Evolutionary conservation across 73 alveolate species (phyloP).

Genomic region (Paramecium octaurelia): DNA sequence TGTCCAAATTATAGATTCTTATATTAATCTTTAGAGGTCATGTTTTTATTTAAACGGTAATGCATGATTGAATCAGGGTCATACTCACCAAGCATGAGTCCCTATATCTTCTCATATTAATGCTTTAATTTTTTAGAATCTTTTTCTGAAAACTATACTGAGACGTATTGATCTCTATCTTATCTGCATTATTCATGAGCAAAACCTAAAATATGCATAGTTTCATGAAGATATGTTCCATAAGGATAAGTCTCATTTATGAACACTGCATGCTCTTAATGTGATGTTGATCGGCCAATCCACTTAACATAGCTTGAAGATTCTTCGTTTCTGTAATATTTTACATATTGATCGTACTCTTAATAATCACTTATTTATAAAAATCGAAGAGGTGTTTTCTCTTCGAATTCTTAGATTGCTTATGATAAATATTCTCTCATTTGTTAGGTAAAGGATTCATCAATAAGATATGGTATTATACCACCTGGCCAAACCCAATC

Average conservation of each 20-base stretch:
- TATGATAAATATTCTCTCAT: neutral
- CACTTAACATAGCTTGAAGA: neutral
- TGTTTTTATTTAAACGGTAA: neutral
- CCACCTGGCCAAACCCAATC: neutral
- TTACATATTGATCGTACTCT: neutral
- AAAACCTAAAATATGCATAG: neutral
- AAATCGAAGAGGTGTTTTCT: neutral
- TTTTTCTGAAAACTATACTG: neutral
- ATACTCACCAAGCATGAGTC: conserved; percentile 35
- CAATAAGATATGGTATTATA: neutral
- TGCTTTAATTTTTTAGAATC: neutral
- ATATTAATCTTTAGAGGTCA: neutral
- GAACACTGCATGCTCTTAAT: neutral
- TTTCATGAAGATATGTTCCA: neutral
- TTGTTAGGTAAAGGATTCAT: neutral
- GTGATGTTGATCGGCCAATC: neutral
- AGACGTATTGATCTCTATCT: neutral
- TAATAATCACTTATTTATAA: neutral
- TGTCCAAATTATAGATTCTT: neutral
- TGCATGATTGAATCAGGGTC: conserved; percentile 31
- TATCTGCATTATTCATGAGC: neutral
- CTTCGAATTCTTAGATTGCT: neutral
- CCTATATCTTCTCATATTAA: neutral
- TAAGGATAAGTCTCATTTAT: neutral
- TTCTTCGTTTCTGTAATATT: neutral